Base-by-base conservation (phyloP, 2,329 filamentous ascomycete genomes). In the Aspergillus sp. region DNA sequence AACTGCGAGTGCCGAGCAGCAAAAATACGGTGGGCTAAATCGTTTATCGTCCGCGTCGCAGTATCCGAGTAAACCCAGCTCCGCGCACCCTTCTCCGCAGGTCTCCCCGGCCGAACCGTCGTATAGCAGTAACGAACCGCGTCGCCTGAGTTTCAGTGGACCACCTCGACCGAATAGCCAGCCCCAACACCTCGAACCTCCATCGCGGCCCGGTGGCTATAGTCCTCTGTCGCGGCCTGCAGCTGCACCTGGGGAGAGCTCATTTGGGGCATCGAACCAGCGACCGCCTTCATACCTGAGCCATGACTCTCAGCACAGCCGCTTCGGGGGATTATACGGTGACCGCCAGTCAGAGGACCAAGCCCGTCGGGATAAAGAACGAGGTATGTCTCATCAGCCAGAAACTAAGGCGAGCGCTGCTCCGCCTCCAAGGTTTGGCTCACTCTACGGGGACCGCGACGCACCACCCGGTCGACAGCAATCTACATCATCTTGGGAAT, bases 91-190 rank as follows among this genome's bases (percentile, higher is more conserved):
- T 15, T 75, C 75, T 4, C 67, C 73, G 19, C 68, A 71, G 35
- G 67, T 72, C 6, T 65, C 70, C 3, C 66, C 73, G 35, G 64
- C 69, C n/a, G 75, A 76, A 9, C 55, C 69, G 5, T 62, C 70
- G 1, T 72, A 73, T 51, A 50, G 33, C 46, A 50, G 46, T 47
- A 64, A 59, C 39, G 73, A 74, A 27, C 64, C 71, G 24, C 73
- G 76, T 57, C 74, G 77, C n/a, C 70, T 74, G 62, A 79, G 77
- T 58, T 70, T 79, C 40, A 75, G 70, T 55, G 76, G 73, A n/a
- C 72, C 76, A 3, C 71, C 74, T 57, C 71, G 77, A 46, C 73
- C 77, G 7, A 78, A 67, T 57, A 79, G 75, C 45, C 75, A 77
- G 49, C 74, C 75, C 19, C 72, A 70, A 35, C 71, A 75, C 40